These are phyloP conservation scores for Botrytis squamosa DNA, from an alignment of 2,329 filamentous ascomycete species.

Conservation along the genomic window DNA sequence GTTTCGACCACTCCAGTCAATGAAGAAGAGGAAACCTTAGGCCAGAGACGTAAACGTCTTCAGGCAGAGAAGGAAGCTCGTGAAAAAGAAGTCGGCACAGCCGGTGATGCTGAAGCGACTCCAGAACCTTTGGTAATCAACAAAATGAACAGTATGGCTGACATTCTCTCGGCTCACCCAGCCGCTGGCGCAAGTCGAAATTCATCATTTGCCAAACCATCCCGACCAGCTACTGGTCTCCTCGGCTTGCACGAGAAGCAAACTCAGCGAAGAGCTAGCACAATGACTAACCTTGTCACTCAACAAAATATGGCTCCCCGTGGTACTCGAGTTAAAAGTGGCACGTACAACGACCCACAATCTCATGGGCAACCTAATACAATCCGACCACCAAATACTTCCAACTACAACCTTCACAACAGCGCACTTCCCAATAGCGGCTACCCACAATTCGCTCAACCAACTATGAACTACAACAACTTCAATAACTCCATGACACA, in stretches of 20 bases:
- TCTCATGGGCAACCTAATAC: constrained; percentile 27
- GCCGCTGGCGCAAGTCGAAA: constrained; percentile 33
- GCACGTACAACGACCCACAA: constrained; percentile 30
- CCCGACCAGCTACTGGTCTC: constrained; percentile 34
- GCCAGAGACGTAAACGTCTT: constrained; percentile 71
- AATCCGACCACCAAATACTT: constrained; percentile 22
- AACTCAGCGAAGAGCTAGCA: constrained; percentile 31
- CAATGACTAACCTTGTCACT: constrained; percentile 33
- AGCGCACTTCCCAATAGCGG: constrained; percentile 3
- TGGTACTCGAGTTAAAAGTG: constrained; percentile 28
- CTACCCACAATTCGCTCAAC: constrained; percentile 31
- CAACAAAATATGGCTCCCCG: constrained; percentile 19
- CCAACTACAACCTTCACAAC: constrained; percentile 24
- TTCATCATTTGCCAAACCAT: constrained; percentile 24
- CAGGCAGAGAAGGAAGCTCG: constrained; percentile 68
- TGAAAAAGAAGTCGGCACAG: constrained; percentile 50
- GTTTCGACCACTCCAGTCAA: constrained; percentile 41
- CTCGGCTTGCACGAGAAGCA: constrained; percentile 37
- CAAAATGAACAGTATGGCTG: constrained; percentile 45
- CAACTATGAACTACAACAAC: constrained; percentile 26
- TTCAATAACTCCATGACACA: constrained; percentile 29
- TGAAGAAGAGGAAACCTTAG: constrained; percentile 73
- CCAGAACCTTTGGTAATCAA: constrained; percentile 34
- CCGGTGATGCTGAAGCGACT: constrained; percentile 14
- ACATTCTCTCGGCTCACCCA: constrained; percentile 53